Conservation (phyloP, 306 rosid genomes). For the Comarum palustre region DNA sequence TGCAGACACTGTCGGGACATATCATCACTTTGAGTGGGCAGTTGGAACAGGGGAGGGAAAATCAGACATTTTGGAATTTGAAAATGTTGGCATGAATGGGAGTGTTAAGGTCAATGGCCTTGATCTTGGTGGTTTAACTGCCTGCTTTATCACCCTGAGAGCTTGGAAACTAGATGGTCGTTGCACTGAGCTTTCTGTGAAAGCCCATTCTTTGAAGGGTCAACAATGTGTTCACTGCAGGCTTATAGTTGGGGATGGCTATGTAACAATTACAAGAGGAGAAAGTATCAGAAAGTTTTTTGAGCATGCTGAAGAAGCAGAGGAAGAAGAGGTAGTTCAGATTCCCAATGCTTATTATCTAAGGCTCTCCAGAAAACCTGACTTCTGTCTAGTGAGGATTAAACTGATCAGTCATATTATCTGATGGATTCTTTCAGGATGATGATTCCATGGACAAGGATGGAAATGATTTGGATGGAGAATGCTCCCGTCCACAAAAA, state of each 20-base stretch:
- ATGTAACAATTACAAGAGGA: slow-evolving; percentile 85
- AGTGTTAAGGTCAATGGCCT: slow-evolving; percentile 72
- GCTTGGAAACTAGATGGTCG: slow-evolving; percentile 97
- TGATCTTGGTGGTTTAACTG: slow-evolving; percentile 71
- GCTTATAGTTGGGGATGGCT: slow-evolving; percentile 86
- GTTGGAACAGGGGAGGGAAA: slow-evolving; percentile 98
- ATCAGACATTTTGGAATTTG: slow-evolving; percentile 86
- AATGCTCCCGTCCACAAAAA: slow-evolving; percentile 97
- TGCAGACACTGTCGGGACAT: slow-evolving; percentile 71
- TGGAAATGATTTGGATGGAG: slow-evolving; percentile 92
- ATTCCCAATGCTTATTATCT: slow-evolving; percentile 30
- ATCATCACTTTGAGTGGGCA: slow-evolving; percentile 98
- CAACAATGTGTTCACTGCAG: slow-evolving; percentile 95
- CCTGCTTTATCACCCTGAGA: slow-evolving; percentile 84
- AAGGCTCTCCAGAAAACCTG: slow-evolving; percentile 7
- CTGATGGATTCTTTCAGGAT: slow-evolving; percentile 49
- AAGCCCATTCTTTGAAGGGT: slow-evolving; percentile 92
- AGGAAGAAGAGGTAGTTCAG: slow-evolving; percentile 92
- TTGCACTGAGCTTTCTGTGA: slow-evolving; percentile 83
- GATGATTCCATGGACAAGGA: slow-evolving; percentile 94
- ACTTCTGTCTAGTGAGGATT: slow-evolving; percentile 10
- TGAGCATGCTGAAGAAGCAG: slow-evolving; percentile 99
- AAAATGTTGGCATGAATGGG: slow-evolving; percentile 87
- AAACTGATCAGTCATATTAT: slow-evolving; percentile 24
- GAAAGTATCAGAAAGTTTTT: slow-evolving; percentile 85